Percentiles rank a stretch among this genome's conserved stretches.
Evolutionary conservation across 164 flowering plant species (phyloP).

Genomic region (Aristolochia fimbriata): DNA sequence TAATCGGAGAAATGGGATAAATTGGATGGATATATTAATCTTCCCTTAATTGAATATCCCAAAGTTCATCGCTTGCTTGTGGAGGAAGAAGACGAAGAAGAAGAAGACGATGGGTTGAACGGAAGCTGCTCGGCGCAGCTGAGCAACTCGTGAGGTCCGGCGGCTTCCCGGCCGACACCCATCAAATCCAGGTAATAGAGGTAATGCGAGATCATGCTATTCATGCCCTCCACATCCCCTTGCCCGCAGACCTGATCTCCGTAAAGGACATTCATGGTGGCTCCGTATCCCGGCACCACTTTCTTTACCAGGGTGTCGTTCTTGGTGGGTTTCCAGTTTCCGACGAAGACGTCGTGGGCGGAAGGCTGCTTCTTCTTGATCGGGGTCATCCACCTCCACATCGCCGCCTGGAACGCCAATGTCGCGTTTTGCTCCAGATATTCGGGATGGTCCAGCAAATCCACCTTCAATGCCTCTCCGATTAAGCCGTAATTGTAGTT

Average conservation of each 20-base stretch:
- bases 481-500: constrained; percentile 64
- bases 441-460: constrained; percentile 73
- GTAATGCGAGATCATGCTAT: constrained; percentile 66
- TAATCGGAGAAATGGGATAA: no score
- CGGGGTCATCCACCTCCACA: constrained; percentile 73
- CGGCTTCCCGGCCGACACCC: constrained; percentile 68
- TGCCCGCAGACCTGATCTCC: constrained; percentile 62
- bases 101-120: constrained; percentile 42
- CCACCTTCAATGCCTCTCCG: constrained; percentile 56
- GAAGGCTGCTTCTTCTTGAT: constrained; percentile 61
- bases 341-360: constrained; percentile 66
- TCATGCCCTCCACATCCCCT: constrained; percentile 67
- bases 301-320: constrained; percentile 71
- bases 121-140: constrained; percentile 57
- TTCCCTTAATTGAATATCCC: no score
- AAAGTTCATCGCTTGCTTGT: constrained; percentile 4
- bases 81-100: constrained; percentile 22
- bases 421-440: constrained; percentile 83
- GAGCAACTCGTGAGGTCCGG: constrained; percentile 53
- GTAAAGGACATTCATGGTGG: constrained; percentile 79
- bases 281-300: constrained; percentile 60
- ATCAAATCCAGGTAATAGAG: constrained; percentile 65
- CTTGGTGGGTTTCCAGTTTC: constrained; percentile 86
- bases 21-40: no score
- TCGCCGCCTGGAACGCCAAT: constrained; percentile 74